Evolutionary conservation across 257 asterid genomes (phyloP).

Genomic region (Solanum lycopersicoides): DNA sequence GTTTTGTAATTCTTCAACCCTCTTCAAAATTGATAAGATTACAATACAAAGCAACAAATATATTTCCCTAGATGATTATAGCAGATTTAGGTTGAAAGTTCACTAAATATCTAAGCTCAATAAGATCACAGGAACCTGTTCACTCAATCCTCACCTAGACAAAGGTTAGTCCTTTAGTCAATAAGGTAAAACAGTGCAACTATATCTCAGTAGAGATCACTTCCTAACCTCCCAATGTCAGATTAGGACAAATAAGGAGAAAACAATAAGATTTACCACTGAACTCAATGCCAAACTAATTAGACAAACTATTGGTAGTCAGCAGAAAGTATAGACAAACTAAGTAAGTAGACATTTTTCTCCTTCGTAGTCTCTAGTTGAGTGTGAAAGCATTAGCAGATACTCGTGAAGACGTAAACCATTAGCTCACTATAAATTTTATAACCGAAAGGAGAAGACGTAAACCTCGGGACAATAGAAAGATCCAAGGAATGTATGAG

Average conservation of each 20-base stretch:
- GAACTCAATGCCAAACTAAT: background rate
- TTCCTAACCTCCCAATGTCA: background rate
- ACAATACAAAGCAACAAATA: background rate
- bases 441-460: background rate
- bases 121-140: background rate
- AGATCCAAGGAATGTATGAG: background rate
- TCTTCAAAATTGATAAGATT: background rate
- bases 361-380: background rate
- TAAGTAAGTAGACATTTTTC: background rate
- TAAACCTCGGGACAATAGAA: background rate
- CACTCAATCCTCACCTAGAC: background rate
- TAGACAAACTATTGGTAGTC: background rate
- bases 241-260: background rate
- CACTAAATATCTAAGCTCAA: background rate
- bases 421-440: background rate
- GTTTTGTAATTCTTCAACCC: background rate
- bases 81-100: background rate
- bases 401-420: background rate
- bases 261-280: background rate
- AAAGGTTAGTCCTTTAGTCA: background rate
- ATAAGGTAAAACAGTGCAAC: background rate
- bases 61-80: background rate
- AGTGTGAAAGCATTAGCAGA: background rate
- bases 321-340: background rate
- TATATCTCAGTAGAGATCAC: background rate